phyloP scores from a whole-genome alignment of 163 green algal species.

The Picocystis sp. region DNA sequence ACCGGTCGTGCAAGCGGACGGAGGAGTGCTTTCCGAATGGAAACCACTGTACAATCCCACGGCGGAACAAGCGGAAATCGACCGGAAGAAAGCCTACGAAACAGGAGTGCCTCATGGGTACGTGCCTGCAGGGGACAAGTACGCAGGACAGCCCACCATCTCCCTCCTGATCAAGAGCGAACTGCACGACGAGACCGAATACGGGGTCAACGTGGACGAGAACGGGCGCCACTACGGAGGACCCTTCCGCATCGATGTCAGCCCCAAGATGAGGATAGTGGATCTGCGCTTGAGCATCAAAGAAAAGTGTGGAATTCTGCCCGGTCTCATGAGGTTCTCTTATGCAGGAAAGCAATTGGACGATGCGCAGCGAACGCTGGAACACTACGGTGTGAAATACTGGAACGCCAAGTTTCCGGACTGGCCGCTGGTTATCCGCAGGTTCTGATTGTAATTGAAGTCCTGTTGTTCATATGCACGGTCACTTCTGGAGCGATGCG shows the following conservation, averaged over 20 bases:
- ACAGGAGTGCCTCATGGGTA: conserved; percentile 53
- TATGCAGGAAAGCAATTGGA: conserved; percentile 65
- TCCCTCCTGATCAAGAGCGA: not conserved
- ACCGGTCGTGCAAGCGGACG: conserved; percentile 63
- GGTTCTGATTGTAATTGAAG: not conserved
- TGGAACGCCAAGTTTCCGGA: conserved; percentile 75
- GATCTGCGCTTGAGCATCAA: conserved; percentile 59
- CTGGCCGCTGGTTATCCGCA: conserved; percentile 61
- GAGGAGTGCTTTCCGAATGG: conserved; percentile 78
- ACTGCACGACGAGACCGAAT: conserved; percentile 58
- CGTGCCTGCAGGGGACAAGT: conserved; percentile 1
- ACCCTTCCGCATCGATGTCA: conserved; percentile 55
- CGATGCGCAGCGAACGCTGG: conserved; percentile 64
- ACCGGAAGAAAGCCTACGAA: conserved; percentile 51
- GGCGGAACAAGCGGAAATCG: conserved; percentile 55
- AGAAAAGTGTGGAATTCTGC: conserved; percentile 56
- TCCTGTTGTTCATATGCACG: too few relatives aligned
- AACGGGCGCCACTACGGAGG: conserved; percentile 50
- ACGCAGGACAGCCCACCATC: not conserved
- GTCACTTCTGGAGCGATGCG: too few relatives aligned
- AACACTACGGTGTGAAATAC: conserved; percentile 75
- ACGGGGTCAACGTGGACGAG: conserved; percentile 33
- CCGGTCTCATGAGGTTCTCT: conserved; percentile 58
- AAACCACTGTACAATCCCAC: conserved; percentile 65
- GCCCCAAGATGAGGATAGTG: conserved; percentile 50